Evolutionary conservation across 2,329 filamentous ascomycete genomes (phyloP), one percentile per base, ranked within the genome.

Genomic region (Fusarium dlaminii): DNA sequence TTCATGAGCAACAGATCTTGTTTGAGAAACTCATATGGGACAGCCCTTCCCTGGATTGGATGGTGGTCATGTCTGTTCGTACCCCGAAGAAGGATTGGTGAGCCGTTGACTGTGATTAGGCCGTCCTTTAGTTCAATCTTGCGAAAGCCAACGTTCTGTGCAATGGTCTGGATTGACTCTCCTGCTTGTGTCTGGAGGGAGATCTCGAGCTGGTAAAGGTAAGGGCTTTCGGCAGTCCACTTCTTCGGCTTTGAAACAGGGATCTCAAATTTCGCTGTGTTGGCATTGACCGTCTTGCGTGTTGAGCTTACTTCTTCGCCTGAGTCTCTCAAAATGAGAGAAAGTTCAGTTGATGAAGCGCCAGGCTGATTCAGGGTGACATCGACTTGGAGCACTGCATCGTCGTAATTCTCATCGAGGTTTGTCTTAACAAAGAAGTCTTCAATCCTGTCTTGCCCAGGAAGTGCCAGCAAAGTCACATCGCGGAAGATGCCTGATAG

Each of bases 401-500:
- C 29, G 10, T 48, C 17, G 2, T 62, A 68, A 3, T 14, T 11
- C 6, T 36, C 29, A 27, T 68, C 66, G 0, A 68, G 46, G 2
- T 30, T 37, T 3, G 66, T 68, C 32, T 68, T 68, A n/a, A 63
- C 40, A 48, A 63, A 63, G 6, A 37, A 68, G 8, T 68, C 66
- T 30, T 68, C 63, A 12, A 68, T 48, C 8, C 55, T 52, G 0
- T 6, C 5, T 10, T 27, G 5, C 0, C 45, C 46, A 7, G 66
- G 66, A 1, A 68, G 20, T 5, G 66, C 63, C 11, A 68, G 3
- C 2, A 68, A 8, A 14, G 63, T 62, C 13, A 68, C 66, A 17
- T 68, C 66, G 20, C 66, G 63, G 9, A 68, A 68, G 8, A 68
- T 68, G 12, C 66, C 66, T 10, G 66, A 68, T 5, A 68, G n/a